A percentile compares a stretch with the other conserved stretches of the same genome.
Conservation (phyloP, 805 yeast species). For the Zygosaccharomyces rouxii region DNA sequence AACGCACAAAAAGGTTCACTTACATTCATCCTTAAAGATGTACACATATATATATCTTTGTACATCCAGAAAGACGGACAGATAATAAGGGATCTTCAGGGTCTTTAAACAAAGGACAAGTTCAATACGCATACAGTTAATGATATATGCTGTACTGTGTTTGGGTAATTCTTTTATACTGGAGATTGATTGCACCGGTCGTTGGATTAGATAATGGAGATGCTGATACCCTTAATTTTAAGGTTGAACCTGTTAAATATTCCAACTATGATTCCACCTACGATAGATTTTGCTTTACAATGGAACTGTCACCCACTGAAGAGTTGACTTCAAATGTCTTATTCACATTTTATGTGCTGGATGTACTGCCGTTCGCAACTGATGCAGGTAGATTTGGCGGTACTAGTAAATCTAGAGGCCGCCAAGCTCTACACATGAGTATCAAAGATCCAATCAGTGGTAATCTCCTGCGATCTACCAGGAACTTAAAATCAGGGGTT, state of each 20-base stretch:
- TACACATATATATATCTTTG: background rate
- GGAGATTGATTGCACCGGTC: background rate
- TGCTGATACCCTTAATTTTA: conserved; percentile 2
- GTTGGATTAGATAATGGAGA: conserved; percentile 4
- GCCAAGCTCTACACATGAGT: conserved; percentile 21
- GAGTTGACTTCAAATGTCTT: conserved; percentile 9
- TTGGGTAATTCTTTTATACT: conserved; percentile 3
- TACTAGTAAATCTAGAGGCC: conserved; percentile 23
- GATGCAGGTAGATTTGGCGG: conserved; percentile 26
- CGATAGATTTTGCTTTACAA: conserved; percentile 8
- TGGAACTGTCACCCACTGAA: conserved; percentile 7
- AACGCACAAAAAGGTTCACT: background rate
- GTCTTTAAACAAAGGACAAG: background rate
- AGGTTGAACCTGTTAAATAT: conserved; percentile 8
- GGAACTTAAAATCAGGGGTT: conserved; percentile 16
- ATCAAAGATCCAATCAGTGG: conserved; percentile 13
- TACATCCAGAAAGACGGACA: background rate
- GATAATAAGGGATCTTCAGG: background rate
- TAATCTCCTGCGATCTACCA: conserved; percentile 19
- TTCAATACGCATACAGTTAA: background rate
- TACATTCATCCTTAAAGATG: background rate
- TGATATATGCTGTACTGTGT: background rate
- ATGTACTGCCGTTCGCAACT: conserved; percentile 13
- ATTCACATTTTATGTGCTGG: conserved; percentile 18
- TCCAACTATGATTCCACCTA: conserved; percentile 1